These are phyloP conservation scores for Rhizoctonia solani DNA, from an alignment of 1,284 basidiomycete species.

Conservation along the genomic window DNA sequence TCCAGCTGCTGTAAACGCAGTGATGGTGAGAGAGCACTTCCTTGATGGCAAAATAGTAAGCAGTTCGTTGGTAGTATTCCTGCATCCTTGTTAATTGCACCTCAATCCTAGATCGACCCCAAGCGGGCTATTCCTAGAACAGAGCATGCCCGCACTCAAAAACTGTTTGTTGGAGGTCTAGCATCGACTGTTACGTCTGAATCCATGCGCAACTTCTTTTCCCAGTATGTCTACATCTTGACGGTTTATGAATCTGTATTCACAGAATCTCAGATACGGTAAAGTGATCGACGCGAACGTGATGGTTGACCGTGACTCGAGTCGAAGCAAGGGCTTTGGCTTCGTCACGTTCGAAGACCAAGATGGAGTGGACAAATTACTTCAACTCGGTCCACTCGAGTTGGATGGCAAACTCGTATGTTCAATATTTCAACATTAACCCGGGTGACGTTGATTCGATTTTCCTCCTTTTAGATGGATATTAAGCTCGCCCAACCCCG, in stretches of 20 bases:
- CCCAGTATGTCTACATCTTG: slow-evolving; percentile 56
- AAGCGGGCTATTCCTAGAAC: slow-evolving; percentile 97
- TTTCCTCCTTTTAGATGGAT: slow-evolving; percentile 69
- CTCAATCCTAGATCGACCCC: slow-evolving; percentile 85
- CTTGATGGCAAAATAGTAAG: slow-evolving; percentile 92
- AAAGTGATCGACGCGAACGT: slow-evolving; percentile 96
- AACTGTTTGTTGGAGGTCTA: slow-evolving; percentile 95
- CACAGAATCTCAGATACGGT: slow-evolving; percentile 54
- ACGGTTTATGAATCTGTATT: background rate
- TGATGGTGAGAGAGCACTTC: slow-evolving; percentile 86
- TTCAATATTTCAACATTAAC: slow-evolving; percentile 30
- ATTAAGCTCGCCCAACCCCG: slow-evolving; percentile 92
- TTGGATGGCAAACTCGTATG: slow-evolving; percentile 90
- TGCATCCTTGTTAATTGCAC: slow-evolving; percentile 2
- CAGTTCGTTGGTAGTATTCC: slow-evolving; percentile 20
- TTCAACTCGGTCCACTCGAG: slow-evolving; percentile 82
- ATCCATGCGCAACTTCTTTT: slow-evolving; percentile 89
- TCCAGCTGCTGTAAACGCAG: slow-evolving; percentile 83
- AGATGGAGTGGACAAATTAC: slow-evolving; percentile 80
- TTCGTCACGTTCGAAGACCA: slow-evolving; percentile 94
- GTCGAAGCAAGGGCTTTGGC: slow-evolving; percentile 95
- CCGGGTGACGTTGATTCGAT: background rate
- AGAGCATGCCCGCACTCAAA: slow-evolving; percentile 88
- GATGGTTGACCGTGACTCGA: slow-evolving; percentile 97
- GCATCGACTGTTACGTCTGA: slow-evolving; percentile 91